Evolutionary conservation across 139 green algal genomes (phyloP).

Genomic region (Bryopsis sp.): DNA sequence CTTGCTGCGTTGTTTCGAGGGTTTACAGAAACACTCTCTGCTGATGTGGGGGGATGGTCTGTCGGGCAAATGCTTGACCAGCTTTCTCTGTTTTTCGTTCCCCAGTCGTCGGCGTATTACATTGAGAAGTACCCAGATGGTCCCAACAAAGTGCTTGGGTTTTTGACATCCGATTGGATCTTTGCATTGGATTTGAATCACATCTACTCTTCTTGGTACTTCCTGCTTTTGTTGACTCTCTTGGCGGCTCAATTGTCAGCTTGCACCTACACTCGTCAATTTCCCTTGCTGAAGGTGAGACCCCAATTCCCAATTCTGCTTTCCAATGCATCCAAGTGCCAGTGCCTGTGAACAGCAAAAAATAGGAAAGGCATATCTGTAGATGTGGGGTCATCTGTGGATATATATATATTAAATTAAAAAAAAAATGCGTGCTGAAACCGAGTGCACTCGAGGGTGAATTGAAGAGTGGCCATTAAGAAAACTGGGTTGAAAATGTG

Average conservation of each 20-base stretch:
- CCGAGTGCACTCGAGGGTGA: too few relatives aligned
- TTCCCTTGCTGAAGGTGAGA: conserved; percentile 68
- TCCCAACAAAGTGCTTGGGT: conserved; percentile 59
- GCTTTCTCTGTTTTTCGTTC: neutral
- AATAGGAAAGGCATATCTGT: too few relatives aligned
- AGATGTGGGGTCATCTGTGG: too few relatives aligned
- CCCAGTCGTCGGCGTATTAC: conserved; percentile 59
- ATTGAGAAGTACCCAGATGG: conserved; percentile 44
- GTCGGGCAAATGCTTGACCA: neutral
- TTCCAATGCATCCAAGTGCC: neutral
- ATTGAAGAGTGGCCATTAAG: too few relatives aligned
- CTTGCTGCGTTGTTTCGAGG: neutral
- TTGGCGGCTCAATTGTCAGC: conserved; percentile 78
- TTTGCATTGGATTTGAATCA: conserved; percentile 68
- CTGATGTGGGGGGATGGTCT: neutral
- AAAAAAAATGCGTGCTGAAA: too few relatives aligned
- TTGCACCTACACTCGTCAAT: conserved; percentile 87
- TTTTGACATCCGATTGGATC: conserved; percentile 66
- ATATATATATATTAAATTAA: too few relatives aligned
- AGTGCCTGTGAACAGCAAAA: too few relatives aligned
- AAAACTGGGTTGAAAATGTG: too few relatives aligned
- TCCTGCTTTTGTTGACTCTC: conserved; percentile 71
- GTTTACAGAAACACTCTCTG: neutral
- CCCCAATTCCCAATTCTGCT: neutral
- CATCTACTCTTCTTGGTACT: conserved; percentile 82